Evolutionary conservation across 2,329 filamentous ascomycete species (phyloP), one percentile per base, ranked within the genome.

Genomic region (Aspergillus proliferans): DNA sequence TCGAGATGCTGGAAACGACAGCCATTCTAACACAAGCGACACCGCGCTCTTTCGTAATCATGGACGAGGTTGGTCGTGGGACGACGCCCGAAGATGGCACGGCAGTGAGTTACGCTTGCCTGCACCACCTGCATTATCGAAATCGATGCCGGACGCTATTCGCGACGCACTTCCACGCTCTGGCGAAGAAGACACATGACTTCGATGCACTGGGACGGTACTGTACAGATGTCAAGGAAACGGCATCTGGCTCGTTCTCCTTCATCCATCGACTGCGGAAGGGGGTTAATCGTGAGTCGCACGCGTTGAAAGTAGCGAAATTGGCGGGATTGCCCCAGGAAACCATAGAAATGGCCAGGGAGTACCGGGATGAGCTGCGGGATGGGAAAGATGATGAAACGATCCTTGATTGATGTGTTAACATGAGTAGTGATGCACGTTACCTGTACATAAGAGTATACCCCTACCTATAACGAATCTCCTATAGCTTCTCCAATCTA

Each of bases 1-100:
- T 97, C 1, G 93, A 98, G 72, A 98, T 98, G 93, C 79, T 96
- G 2, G 93, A 98, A 71, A 95, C 93, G 18, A 91, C 92, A 1
- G 80, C 86, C 22, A 98, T 98, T 47, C 78, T 98, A 46, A 87
- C 86, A 52, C 79, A 87, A 57, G 92, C 93, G 0, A 97, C 92
- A 1, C 72, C 83, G 1, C 80, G 85, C 21, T 93, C 87, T 0
- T 94, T 98, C 60, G 92, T 93, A 52, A 92, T 98, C 67, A 97
- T 98, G 92, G 93, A 98, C 67, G 93, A 98, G 74, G 88, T 98
- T 34, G 93, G 93, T 0, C 80, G 93, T 43, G 93, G 93, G 7
- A 98, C 94, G 0, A 95, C 93, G 18, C 90, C 92, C 0, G 86
- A 92, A 61, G 93, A 97, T 66, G 93, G 93, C 2, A 81, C 86